phyloP scores from a whole-genome alignment of 2,329 filamentous ascomycete species.

The Gnomoniopsis sp. region DNA sequence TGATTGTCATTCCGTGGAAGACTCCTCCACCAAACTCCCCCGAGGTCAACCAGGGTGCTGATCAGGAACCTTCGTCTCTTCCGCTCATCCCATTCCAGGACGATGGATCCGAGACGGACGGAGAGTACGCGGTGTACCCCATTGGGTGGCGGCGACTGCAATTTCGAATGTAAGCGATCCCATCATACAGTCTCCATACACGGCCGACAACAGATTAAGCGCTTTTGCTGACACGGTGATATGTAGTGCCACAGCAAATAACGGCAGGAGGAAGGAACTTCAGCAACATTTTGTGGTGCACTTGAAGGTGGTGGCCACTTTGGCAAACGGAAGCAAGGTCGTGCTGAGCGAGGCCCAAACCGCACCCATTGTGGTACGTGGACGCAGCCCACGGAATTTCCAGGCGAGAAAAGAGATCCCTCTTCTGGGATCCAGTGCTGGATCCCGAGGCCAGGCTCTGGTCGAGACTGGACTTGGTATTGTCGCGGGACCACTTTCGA shows the following conservation, averaged over 20 bases:
- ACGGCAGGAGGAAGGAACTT: conserved; percentile 87
- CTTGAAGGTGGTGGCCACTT: conserved; percentile 78
- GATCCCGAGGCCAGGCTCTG: conserved; percentile 72
- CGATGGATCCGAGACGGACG: conserved; percentile 58
- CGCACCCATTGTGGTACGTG: conserved; percentile 88
- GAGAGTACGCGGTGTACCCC: conserved; percentile 84
- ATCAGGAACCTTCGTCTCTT: conserved; percentile 83
- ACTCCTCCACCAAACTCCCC: conserved; percentile 78
- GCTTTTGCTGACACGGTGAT: conserved; percentile 20
- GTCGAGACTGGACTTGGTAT: conserved; percentile 62
- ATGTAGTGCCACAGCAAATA: conserved; percentile 86
- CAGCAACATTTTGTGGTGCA: conserved; percentile 95
- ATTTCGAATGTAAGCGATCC: conserved; percentile 66
- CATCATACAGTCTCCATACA: background rate
- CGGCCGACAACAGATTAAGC: background rate
- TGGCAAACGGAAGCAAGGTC: conserved; percentile 79
- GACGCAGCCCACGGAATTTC: conserved; percentile 90
- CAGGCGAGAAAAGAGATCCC: conserved; percentile 91
- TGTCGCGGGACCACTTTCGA: conserved; percentile 52
- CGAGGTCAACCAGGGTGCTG: conserved; percentile 60
- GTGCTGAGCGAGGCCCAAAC: conserved; percentile 81
- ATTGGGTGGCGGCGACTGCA: conserved; percentile 93
- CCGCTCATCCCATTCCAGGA: conserved; percentile 67
- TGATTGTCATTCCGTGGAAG: conserved; percentile 98
- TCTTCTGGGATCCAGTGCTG: conserved; percentile 71